Conservation (phyloP, 2,329 filamentous ascomycete genomes). For the Aspergillus amoenus region DNA sequence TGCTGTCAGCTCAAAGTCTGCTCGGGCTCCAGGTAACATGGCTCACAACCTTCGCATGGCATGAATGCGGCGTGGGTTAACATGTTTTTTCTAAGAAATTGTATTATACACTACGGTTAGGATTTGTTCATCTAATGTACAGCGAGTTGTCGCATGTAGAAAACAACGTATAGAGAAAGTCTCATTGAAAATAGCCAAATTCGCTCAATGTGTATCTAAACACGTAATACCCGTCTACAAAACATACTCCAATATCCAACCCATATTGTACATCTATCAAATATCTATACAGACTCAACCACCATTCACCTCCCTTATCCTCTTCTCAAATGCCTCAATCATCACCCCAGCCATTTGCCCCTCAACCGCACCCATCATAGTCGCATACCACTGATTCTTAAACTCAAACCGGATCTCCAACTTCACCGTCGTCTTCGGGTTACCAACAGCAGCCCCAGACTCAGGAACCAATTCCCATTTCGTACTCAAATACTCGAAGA, state of each 20-base stretch:
- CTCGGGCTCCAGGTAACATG: constrained; percentile 20
- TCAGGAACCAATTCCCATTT: constrained; percentile 44
- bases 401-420: constrained; percentile 81
- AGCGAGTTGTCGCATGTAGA: constrained; percentile 18
- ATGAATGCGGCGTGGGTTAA: constrained; percentile 1
- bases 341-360: constrained; percentile 82
- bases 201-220: not conserved
- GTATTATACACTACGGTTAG: constrained; percentile 27
- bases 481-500: constrained; percentile 47
- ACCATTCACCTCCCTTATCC: constrained; percentile 62
- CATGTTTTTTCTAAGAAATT: constrained; percentile 23
- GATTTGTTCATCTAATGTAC: constrained; percentile 20
- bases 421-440: constrained; percentile 64
- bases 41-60: constrained; percentile 27
- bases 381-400: constrained; percentile 81
- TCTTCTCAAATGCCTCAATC: constrained; percentile 89
- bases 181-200: constrained; percentile 23
- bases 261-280: not conserved
- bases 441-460: constrained; percentile 27
- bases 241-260: not conserved
- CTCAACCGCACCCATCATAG: constrained; percentile 76
- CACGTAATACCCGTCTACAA: not conserved
- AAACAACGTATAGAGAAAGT: constrained; percentile 5
- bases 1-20: constrained; percentile 27
- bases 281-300: not conserved